These are phyloP conservation scores for Wickerhamomyces strasburgensis DNA, from an alignment of 805 yeast genomes.

Conservation along the genomic window DNA sequence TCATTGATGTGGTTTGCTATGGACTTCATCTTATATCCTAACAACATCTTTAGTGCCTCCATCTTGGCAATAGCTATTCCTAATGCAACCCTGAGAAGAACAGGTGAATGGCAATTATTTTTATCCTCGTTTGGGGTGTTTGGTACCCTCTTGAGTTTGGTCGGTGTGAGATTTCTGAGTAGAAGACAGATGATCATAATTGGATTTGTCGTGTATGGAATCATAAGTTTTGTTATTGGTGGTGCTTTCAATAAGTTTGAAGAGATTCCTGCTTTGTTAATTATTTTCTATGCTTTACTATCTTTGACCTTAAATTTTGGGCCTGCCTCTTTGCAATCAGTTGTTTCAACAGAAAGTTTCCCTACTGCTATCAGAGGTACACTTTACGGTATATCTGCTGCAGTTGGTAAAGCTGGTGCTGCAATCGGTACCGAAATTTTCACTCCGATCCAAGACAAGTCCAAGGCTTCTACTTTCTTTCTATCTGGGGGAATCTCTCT, in stretches of 20 bases:
- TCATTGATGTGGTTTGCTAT: slow-evolving; percentile 58
- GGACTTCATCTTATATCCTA: slow-evolving; percentile 63
- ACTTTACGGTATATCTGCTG: slow-evolving; percentile 43
- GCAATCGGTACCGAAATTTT: slow-evolving; percentile 44
- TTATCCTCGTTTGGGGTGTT: slow-evolving; percentile 8
- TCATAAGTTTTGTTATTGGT: slow-evolving; percentile 43
- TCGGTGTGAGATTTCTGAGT: slow-evolving; percentile 3
- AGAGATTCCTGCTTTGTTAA: slow-evolving; percentile 31
- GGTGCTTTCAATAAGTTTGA: slow-evolving; percentile 29
- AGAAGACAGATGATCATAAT: slow-evolving; percentile 7
- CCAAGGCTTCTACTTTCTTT: slow-evolving; percentile 41
- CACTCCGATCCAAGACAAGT: slow-evolving; percentile 39
- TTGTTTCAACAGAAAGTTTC: slow-evolving; percentile 39
- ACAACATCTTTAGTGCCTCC: slow-evolving; percentile 51
- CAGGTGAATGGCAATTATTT: slow-evolving; percentile 14
- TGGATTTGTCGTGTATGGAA: slow-evolving; percentile 25
- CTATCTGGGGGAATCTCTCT: slow-evolving; percentile 36
- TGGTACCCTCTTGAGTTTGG: slow-evolving; percentile 6
- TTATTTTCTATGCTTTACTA: slow-evolving; percentile 42
- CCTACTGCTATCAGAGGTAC: slow-evolving; percentile 50
- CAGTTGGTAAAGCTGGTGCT: slow-evolving; percentile 48
- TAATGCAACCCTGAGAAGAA: slow-evolving; percentile 16
- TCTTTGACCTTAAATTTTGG: slow-evolving; percentile 41
- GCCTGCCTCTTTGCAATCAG: slow-evolving; percentile 44
- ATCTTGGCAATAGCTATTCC: slow-evolving; percentile 41